Conservation (phyloP, 2,329 filamentous ascomycete species). For the Colletotrichum agaves region DNA sequence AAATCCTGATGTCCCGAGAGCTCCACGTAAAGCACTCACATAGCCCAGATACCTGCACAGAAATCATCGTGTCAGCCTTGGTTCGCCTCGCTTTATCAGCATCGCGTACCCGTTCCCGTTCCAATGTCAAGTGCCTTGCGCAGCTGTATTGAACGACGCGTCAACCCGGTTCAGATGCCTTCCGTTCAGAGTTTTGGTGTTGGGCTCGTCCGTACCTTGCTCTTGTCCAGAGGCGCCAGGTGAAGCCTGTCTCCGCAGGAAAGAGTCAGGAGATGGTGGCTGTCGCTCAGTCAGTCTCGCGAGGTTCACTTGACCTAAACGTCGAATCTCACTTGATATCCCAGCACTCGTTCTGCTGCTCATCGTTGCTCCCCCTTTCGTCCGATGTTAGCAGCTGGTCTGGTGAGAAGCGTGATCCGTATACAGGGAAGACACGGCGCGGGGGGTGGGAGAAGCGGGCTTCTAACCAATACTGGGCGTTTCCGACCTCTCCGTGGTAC, state of each 20-base stretch:
- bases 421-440: too few relatives aligned
- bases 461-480: slow-evolving; percentile 43
- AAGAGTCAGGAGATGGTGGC: slow-evolving; percentile 43
- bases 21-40: slow-evolving; percentile 1
- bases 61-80: background rate
- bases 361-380: slow-evolving; percentile 44
- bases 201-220: slow-evolving; percentile 42
- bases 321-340: slow-evolving; percentile 44
- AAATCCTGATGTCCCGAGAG: too few relatives aligned
- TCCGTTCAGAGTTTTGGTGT: too few relatives aligned
- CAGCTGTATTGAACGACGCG: background rate
- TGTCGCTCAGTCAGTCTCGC: slow-evolving; percentile 10
- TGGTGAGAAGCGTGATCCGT: background rate
- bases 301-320: background rate
- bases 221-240: slow-evolving; percentile 41
- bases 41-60: slow-evolving; percentile 31
- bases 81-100: background rate
- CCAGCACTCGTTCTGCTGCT: slow-evolving; percentile 45
- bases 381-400: background rate
- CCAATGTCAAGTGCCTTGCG: slow-evolving; percentile 57
- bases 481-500: slow-evolving; percentile 44
- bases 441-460: background rate
- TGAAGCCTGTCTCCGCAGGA: slow-evolving; percentile 41
- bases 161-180: background rate
- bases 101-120: slow-evolving; percentile 53